Evolutionary conservation across 306 rosid species (phyloP), one percentile per base, ranked within the genome.

Genomic region (Prunus salicina): DNA sequence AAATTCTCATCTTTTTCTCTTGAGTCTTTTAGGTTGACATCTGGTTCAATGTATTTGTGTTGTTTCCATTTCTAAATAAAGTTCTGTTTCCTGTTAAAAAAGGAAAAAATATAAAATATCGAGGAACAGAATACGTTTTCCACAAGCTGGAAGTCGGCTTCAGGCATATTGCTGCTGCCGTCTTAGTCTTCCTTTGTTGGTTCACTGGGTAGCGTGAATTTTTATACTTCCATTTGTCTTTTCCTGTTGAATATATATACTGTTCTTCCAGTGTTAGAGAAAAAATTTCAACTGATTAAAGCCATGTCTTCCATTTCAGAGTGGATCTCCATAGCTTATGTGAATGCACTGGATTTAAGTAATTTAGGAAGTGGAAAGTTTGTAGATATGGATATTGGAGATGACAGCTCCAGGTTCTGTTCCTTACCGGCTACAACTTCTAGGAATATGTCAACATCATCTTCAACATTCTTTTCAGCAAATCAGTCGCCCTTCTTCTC

Each of bases 401-500:
- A 90, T 79, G 98, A 91, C 49, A 88, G 91, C 84, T 61, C 86
- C 77, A 79, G 84, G 71, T 83, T 85, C 27, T 82, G 84, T 72
- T 86, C 91, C 64, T 58, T 85, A 77, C 84, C 65, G 43, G 86
- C 89, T 73, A 81, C 87, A 50, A 86, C 91, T 68, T 67, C 72
- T 38, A 87, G 95, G 81, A 93, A 90, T 62, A 78, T 88, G 87
- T 93, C 96, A 2, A 88, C 98, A 0, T 89, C 98, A 9, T 93
- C 98, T 72, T 91, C 96, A 6, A 84, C 86, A 7, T 93, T 93
- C 75, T 88, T 86, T 70, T 93, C 98, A 12, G 98, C 96, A 27
- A 87, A 86, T 62, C 98, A 91, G 81, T 93, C 98, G 5, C 98
- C 98, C 2, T 91, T 93, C 75, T 91, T 91, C 80, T 93, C 96